Conservation (phyloP, 768 basidiomycete genomes). For the Tricholoma matsutake region DNA sequence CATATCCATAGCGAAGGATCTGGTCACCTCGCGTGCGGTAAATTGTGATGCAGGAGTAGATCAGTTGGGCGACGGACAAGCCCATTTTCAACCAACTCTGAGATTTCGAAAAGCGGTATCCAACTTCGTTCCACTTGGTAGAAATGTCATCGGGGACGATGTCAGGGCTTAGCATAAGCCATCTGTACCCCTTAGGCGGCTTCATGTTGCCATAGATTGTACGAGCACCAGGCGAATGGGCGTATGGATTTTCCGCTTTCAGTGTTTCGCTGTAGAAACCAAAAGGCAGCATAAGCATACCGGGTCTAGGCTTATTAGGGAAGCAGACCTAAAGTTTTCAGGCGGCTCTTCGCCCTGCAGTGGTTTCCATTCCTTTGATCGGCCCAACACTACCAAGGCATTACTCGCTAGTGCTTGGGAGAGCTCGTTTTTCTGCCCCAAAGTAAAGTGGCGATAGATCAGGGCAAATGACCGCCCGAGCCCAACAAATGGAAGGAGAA, state of each 20-base stretch:
- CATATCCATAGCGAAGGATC: neutral
- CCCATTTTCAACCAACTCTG: neutral
- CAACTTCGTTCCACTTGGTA: neutral
- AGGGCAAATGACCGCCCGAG: neutral
- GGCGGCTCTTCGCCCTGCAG: neutral
- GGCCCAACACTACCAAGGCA: neutral
- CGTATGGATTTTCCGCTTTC: neutral
- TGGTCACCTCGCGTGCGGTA: neutral
- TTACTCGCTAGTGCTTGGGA: neutral
- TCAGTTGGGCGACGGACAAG: neutral
- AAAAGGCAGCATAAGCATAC: neutral
- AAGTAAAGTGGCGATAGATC: neutral
- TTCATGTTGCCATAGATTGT: neutral
- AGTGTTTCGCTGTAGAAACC: neutral
- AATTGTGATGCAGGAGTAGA: neutral
- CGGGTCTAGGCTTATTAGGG: neutral
- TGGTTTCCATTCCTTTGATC: neutral
- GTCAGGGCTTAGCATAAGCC: neutral
- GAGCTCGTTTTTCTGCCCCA: neutral
- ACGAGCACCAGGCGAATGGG: neutral
- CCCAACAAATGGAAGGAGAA: neutral
- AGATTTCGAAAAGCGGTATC: neutral
- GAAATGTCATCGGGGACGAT: neutral
- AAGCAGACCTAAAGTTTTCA: neutral
- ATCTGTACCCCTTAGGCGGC: neutral